Evolutionary conservation across 768 basidiomycete species (phyloP).

Genomic region (Termitomyces sp.): DNA sequence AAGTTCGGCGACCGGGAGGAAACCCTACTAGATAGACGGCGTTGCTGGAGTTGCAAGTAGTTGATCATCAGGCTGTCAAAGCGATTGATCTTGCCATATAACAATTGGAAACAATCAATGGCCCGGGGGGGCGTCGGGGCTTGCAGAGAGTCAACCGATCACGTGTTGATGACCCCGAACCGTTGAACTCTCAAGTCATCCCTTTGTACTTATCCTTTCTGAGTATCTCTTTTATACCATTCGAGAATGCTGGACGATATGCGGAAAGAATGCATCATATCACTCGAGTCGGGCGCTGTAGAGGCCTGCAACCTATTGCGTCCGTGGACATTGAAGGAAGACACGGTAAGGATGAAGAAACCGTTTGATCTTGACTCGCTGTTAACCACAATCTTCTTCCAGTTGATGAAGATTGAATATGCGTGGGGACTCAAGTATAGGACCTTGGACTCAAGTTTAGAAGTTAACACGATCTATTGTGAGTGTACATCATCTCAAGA

Average conservation of each 20-base stretch:
- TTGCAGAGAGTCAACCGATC: too few species aligned
- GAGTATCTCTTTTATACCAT: not conserved
- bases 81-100: too few species aligned
- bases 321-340: not conserved
- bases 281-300: not conserved
- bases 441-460: not conserved
- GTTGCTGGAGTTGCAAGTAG: too few species aligned
- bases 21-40: too few species aligned
- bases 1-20: too few species aligned
- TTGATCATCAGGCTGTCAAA: too few species aligned
- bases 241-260: not conserved
- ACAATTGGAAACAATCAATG: too few species aligned
- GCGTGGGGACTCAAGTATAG: not conserved
- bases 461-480: not conserved
- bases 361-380: too few species aligned
- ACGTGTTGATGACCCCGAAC: too few species aligned
- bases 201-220: too few species aligned
- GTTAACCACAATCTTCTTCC: not conserved
- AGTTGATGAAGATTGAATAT: not conserved
- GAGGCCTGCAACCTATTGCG: not conserved
- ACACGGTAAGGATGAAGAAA: not conserved
- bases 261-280: not conserved
- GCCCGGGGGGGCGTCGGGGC: too few species aligned
- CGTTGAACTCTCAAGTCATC: too few species aligned
- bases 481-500: not conserved